phyloP scores from a whole-genome alignment of 345 rosid species.

The Gossypium australe region DNA sequence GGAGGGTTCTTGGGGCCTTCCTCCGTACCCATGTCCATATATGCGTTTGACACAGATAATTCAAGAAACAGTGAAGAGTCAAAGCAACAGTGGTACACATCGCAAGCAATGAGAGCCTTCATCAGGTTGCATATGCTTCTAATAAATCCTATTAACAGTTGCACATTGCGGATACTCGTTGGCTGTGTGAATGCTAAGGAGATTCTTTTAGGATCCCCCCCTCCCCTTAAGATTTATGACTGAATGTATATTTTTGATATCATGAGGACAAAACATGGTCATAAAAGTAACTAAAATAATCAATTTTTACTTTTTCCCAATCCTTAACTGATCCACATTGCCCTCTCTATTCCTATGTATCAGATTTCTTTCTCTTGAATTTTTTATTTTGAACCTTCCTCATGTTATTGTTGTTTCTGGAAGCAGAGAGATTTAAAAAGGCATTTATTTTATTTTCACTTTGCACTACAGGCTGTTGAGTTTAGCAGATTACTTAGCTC shows the following conservation, averaged over 20 bases:
- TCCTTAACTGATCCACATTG: not conserved
- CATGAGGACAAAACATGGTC: not conserved
- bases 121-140: not conserved
- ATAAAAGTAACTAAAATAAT: not conserved
- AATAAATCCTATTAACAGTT: not conserved
- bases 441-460: slow-evolving; percentile 16
- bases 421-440: slow-evolving; percentile 12
- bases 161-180: not conserved
- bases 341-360: not conserved
- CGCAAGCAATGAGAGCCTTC: not conserved
- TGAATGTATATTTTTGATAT: not conserved
- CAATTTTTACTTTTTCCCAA: not conserved
- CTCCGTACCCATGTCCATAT: not conserved
- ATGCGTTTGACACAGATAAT: not conserved
- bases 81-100: not conserved
- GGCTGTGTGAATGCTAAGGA: not conserved
- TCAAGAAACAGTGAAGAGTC: too few relatives aligned
- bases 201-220: not conserved
- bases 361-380: not conserved
- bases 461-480: slow-evolving; percentile 73
- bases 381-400: slow-evolving; percentile 8
- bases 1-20: not conserved
- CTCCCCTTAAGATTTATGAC: not conserved
- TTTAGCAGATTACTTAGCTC: slow-evolving; percentile 78
- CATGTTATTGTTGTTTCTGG: slow-evolving; percentile 1